These are phyloP conservation scores for Bisporella sp. DNA, from an alignment of 2,329 filamentous ascomycete genomes.

Conservation along the genomic window DNA sequence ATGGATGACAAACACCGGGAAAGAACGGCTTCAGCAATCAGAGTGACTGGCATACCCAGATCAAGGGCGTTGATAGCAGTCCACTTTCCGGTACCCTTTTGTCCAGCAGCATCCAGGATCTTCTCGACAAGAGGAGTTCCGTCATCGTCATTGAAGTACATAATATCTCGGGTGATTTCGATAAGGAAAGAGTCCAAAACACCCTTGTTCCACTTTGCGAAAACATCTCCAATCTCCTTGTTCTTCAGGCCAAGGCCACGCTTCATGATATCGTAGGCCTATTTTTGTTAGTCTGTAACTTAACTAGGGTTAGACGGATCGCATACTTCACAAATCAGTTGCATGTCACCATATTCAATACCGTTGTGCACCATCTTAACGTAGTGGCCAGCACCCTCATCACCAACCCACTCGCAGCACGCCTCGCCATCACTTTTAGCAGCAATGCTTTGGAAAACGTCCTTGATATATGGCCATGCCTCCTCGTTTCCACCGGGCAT, in stretches of 20 bases:
- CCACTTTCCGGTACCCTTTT: slow-evolving; percentile 99
- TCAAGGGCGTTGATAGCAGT: slow-evolving; percentile 98
- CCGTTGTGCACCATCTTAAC: slow-evolving; percentile 99
- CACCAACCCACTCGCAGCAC: slow-evolving; percentile 99
- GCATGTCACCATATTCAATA: slow-evolving; percentile 99
- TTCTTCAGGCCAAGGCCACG: slow-evolving; percentile 80
- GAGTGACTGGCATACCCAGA: slow-evolving; percentile 94
- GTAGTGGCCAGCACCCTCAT: slow-evolving; percentile 99
- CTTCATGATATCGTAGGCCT: slow-evolving; percentile 99
- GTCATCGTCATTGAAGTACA: slow-evolving; percentile 97
- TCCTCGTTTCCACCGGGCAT: slow-evolving; percentile 99
- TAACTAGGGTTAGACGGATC: neutral
- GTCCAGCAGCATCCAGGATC: slow-evolving; percentile 96
- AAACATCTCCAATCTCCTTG: slow-evolving; percentile 95
- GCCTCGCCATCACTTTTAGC: slow-evolving; percentile 96
- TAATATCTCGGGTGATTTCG: slow-evolving; percentile 97
- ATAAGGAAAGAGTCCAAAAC: slow-evolving; percentile 99
- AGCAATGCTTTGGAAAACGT: slow-evolving; percentile 95
- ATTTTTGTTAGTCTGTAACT: slow-evolving; percentile 11
- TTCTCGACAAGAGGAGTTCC: slow-evolving; percentile 90
- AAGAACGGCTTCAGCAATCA: slow-evolving; percentile 96
- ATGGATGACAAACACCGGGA: slow-evolving; percentile 88
- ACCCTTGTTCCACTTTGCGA: slow-evolving; percentile 96
- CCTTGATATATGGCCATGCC: slow-evolving; percentile 97
- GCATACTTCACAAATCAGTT: slow-evolving; percentile 94